Conservation (phyloP, 2,329 filamentous ascomycete species). For the Paraphaeosphaeria sporulosa region DNA sequence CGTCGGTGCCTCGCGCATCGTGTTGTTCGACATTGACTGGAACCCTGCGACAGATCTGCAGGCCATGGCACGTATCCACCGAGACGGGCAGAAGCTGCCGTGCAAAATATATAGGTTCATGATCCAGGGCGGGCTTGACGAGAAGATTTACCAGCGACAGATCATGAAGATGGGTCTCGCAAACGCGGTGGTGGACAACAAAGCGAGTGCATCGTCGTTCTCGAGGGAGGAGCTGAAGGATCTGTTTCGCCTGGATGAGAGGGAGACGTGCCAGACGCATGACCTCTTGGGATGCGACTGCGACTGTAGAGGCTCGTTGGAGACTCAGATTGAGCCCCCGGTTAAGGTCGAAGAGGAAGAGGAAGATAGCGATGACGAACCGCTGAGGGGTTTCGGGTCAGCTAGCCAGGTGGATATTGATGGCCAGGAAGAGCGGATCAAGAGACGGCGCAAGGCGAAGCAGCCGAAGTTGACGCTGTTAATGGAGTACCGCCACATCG, state of each 20-base stretch:
- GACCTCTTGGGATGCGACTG: slow-evolving; percentile 71
- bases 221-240: slow-evolving; percentile 71
- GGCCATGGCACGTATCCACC: slow-evolving; percentile 77
- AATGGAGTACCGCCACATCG: slow-evolving; percentile 64
- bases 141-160: slow-evolving; percentile 79
- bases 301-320: slow-evolving; percentile 58
- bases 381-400: slow-evolving; percentile 39
- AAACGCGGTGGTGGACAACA: slow-evolving; percentile 74
- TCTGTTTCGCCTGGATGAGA: slow-evolving; percentile 70
- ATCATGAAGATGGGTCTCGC: slow-evolving; percentile 74
- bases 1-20: slow-evolving; percentile 72
- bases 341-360: slow-evolving; percentile 31
- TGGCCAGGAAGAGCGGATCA: slow-evolving; percentile 53
- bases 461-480: slow-evolving; percentile 58
- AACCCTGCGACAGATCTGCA: slow-evolving; percentile 77
- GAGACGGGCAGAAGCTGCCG: slow-evolving; percentile 72
- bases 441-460: slow-evolving; percentile 43
- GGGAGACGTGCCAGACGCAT: slow-evolving; percentile 70
- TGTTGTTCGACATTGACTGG: slow-evolving; percentile 79
- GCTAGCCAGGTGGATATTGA: slow-evolving; percentile 57
- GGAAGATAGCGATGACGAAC: slow-evolving; percentile 34
- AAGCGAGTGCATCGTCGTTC: slow-evolving; percentile 67
- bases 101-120: slow-evolving; percentile 75
- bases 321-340: slow-evolving; percentile 21
- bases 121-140: slow-evolving; percentile 72